phyloP scores from a whole-genome alignment of 306 rosid genomes.

The Ziziphus jujuba region DNA sequence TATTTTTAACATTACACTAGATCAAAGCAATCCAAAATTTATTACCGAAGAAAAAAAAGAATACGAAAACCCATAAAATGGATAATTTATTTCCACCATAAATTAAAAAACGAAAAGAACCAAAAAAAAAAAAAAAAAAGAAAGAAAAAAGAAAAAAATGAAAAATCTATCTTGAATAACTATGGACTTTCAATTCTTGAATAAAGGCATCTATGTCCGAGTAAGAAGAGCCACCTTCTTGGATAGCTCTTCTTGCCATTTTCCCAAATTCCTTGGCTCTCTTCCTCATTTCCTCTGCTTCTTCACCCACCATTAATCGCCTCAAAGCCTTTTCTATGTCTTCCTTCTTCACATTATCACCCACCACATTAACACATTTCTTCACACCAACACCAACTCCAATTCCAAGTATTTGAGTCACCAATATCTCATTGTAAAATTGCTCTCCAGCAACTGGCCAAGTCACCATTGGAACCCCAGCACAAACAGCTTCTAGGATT shows the following conservation, averaged over 20 bases:
- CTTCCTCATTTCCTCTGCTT: conserved; percentile 21
- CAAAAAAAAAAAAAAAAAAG: too few species aligned
- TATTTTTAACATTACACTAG: too few species aligned
- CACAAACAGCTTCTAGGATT: conserved; percentile 14
- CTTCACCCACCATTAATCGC: conserved; percentile 13
- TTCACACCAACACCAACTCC: too few species aligned
- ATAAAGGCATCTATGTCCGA: conserved; percentile 13
- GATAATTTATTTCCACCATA: too few species aligned
- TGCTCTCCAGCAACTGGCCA: conserved; percentile 37
- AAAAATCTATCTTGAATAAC: too few species aligned
- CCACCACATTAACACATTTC: neutral
- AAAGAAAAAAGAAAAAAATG: too few species aligned
- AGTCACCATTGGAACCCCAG: conserved; percentile 28
- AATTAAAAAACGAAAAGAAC: too few species aligned
- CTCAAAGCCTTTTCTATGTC: conserved; percentile 15
- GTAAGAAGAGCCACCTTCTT: conserved; percentile 27
- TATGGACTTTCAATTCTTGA: conserved; percentile 12
- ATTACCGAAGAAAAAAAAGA: too few species aligned
- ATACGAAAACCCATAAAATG: too few species aligned
- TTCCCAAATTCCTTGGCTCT: conserved; percentile 15
- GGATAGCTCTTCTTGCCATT: conserved; percentile 12
- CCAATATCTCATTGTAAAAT: conserved; percentile 39
- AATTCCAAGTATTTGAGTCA: conserved; percentile 27
- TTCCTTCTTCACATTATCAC: conserved; percentile 6
- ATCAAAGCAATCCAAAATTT: too few species aligned